phyloP scores from a whole-genome alignment of 23 red algal species.

The Gracilariopsis chorda region DNA sequence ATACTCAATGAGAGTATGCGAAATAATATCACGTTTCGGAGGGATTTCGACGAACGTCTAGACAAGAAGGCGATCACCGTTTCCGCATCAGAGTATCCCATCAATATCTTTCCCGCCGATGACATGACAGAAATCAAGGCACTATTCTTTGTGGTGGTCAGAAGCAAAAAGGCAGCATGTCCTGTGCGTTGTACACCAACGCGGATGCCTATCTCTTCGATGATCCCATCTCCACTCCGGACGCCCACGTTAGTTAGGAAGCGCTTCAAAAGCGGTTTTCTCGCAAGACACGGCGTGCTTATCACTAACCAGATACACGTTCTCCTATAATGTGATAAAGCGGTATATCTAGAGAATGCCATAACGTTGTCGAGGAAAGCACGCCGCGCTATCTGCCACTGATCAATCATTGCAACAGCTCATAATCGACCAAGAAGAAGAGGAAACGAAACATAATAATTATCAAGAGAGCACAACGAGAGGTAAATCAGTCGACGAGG shows the following conservation, averaged over 20 bases:
- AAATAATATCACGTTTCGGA: conserved; percentile 95
- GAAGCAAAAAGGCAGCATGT: conserved; percentile 89
- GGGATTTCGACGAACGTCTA: conserved; percentile 59
- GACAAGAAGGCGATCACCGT: conserved; percentile 73
- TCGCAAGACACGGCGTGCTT: conserved; percentile 61
- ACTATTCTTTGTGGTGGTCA: conserved; percentile 97
- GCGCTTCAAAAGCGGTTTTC: conserved; percentile 81
- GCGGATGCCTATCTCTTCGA: conserved; percentile 85
- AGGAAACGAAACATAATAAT: neutral
- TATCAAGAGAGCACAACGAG: neutral
- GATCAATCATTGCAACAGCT: conserved; percentile 69
- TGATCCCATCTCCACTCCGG: conserved; percentile 93
- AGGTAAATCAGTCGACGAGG: neutral
- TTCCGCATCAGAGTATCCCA: conserved; percentile 72
- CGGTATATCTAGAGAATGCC: conserved; percentile 58
- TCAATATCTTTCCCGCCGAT: conserved; percentile 84
- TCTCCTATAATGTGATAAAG: conserved; percentile 71
- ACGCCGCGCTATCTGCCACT: neutral
- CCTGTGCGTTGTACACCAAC: conserved; percentile 83
- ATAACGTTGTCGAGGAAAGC: conserved; percentile 28
- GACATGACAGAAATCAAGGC: conserved; percentile 96
- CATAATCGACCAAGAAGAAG: conserved; percentile 42
- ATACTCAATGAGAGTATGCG: conserved; percentile 92
- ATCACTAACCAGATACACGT: conserved; percentile 98
- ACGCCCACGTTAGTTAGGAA: conserved; percentile 91